Base-by-base conservation (phyloP, 2,329 filamentous ascomycete species). In the Cladosporium sphaerospermum region DNA sequence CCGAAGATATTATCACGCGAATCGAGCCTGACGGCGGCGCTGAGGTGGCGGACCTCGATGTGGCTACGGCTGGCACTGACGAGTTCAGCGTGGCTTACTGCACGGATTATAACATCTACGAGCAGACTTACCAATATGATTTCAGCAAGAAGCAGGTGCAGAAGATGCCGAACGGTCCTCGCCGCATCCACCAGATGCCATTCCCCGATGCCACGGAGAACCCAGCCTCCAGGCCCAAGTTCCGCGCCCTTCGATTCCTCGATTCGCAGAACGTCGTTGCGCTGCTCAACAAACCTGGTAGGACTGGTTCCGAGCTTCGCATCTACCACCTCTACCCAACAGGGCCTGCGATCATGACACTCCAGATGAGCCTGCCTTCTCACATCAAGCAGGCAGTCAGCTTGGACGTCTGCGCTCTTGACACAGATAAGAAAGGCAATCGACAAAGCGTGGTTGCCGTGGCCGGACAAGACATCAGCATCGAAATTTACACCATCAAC, bases 371-470 rank as follows among this genome's bases (percentile, higher is more conserved):
- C 52, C 77, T 96, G 33, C 83, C 88, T 13, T 79, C 76, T 51
- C 78, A 78, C 52, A 81, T 93, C 57, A 85, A 84, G 54, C 85
- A 88, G 53, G 87, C 88, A 3, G 86, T 88, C 0, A 86, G 86
- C 9, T 76, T 97, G 47, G 88, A 93, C 47, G 82, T 92, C 46
- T 83, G 83, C 55, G 82, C 85, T 54, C 77, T 96, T 4, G 73
- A 79, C 9, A 71, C 78, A 0, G 74, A 78, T 14, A 71, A 78
- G 1, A 73, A 82, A 48, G 81, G 80, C 49, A 83, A 86, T 55
- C 81, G 84, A 44, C 89, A 96, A 70, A 86, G 89, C 59, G 80
- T 86, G 44, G 78, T 96, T 59, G 91, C 90, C 6, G 82, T 95
- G 11, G 87, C 88, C 2, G 86, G 85, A 8, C 86, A 87, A 61